These are phyloP conservation scores for Aspergillus fumigatiaffinis DNA, from an alignment of 2,329 filamentous ascomycete genomes.

Conservation along the genomic window DNA sequence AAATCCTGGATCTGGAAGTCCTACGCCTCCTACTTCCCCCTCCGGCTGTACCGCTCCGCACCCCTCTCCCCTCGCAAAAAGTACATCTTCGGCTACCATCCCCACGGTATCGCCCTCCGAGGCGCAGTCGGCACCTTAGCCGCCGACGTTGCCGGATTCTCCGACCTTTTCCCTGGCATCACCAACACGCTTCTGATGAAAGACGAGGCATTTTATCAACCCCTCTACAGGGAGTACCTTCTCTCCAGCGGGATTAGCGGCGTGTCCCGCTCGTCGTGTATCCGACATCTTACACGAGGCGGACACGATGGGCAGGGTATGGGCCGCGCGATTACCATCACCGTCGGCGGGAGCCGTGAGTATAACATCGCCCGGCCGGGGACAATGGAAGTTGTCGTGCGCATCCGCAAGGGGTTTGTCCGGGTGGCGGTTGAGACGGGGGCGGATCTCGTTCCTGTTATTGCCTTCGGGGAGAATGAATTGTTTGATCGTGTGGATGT, in stretches of 20 bases:
- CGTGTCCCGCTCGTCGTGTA: slow-evolving; percentile 77
- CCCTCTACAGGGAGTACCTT: slow-evolving; percentile 79
- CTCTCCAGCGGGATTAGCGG: slow-evolving; percentile 72
- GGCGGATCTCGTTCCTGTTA: slow-evolving; percentile 77
- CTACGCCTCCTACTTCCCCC: slow-evolving; percentile 80
- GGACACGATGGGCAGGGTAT: slow-evolving; percentile 69
- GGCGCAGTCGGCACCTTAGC: slow-evolving; percentile 78
- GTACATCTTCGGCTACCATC: slow-evolving; percentile 87
- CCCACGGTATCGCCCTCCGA: slow-evolving; percentile 84
- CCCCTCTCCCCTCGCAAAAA: slow-evolving; percentile 71
- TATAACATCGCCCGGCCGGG: slow-evolving; percentile 75
- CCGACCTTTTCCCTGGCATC: slow-evolving; percentile 77
- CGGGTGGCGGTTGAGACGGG: slow-evolving; percentile 79
- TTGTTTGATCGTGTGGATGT: slow-evolving; percentile 77
- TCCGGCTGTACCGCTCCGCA: slow-evolving; percentile 71
- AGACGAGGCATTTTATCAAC: slow-evolving; percentile 79
- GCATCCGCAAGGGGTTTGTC: slow-evolving; percentile 78
- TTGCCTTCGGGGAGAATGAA: slow-evolving; percentile 84
- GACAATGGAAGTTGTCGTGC: slow-evolving; percentile 68
- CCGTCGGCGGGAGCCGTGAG: slow-evolving; percentile 80
- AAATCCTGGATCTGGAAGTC: slow-evolving; percentile 68
- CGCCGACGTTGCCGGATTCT: slow-evolving; percentile 75
- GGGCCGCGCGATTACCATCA: slow-evolving; percentile 83
- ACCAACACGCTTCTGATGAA: slow-evolving; percentile 80
- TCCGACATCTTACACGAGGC: slow-evolving; percentile 70